Evolutionary conservation across 2,329 filamentous ascomycete genomes (phyloP), one percentile per base, ranked within the genome.

Genomic region (Colletotrichum lindemuthianum): DNA sequence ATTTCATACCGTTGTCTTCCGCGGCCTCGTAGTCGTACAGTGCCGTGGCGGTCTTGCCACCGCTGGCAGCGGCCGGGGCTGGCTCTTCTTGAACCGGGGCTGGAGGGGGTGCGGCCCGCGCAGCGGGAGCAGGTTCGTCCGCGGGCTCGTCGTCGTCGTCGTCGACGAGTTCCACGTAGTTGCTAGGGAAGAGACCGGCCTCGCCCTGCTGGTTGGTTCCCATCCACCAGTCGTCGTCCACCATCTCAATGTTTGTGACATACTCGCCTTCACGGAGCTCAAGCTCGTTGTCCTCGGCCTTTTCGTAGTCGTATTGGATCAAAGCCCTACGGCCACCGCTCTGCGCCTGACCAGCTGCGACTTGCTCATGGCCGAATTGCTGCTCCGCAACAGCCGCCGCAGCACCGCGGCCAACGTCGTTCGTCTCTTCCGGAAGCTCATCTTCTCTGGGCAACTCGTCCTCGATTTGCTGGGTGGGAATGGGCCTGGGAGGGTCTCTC

Each of bases 221-320:
- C 86, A 97, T 91, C 96, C 96, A 99, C 96, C 96, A 99, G 75
- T 99, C 95, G 55, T 96, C 91, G 71, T 98, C 96, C 2, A 99
- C 93, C 92, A 96, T 96, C 68, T 98, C 93, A 72, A 99, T 97
- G 74, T 97, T 90, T 32, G 87, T 93, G 41, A 99, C 90, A 68
- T 90, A 87, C 72, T 97, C 92, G 67, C 94, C 94, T 78, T 99
- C 96, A 33, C 87, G 84, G 15, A 99, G 85, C 69, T 97, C 93
- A 61, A 99, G 87, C 79, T 99, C 96, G 73, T 99, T 99, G 70
- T 97, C 94, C 77, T 99, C 96, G 1, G 93, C 93, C 80, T 96
- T 97, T 72, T 97, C 95, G 74, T 99, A 99, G 75, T 99, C 96
- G 75, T 96, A 99, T 72, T 96, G 90, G 40, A 96, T 87, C 61